Conservation (phyloP, 2,329 filamentous ascomycete genomes). For the Neurospora sp. region DNA sequence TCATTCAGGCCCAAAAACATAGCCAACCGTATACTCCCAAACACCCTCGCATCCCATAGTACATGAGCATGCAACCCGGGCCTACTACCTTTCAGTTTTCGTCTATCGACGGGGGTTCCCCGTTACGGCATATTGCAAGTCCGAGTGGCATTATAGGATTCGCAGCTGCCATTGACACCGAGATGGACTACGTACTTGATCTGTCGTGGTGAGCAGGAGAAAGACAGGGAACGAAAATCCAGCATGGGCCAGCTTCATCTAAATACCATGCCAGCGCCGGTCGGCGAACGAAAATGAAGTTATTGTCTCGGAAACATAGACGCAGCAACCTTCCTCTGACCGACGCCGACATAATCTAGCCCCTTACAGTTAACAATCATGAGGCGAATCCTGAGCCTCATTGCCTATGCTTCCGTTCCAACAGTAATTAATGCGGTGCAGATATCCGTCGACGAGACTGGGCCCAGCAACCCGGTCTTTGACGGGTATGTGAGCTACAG, state of each 20-base stretch:
- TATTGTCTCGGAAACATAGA: background rate
- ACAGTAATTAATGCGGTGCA: background rate
- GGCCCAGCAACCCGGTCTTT: conserved; percentile 21
- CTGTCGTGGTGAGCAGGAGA: background rate
- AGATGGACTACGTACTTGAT: background rate
- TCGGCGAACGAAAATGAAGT: background rate
- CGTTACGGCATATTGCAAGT: background rate
- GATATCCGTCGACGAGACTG: conserved; percentile 5
- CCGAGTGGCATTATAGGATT: background rate
- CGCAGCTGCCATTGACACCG: background rate
- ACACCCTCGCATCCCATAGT: background rate
- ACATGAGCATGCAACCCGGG: background rate
- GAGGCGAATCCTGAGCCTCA: background rate
- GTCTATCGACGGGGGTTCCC: background rate
- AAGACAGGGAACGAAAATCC: background rate
- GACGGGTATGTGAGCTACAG: conserved; percentile 31
- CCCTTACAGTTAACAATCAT: background rate
- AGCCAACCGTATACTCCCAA: background rate
- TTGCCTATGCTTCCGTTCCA: background rate
- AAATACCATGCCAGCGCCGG: background rate
- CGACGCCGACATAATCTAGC: background rate
- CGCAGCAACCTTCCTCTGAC: background rate
- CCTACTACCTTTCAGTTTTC: background rate
- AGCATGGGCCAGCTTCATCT: background rate
- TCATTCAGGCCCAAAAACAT: background rate